These are phyloP conservation scores for Cerrena zonata DNA, from an alignment of 1,284 basidiomycete genomes.

Conservation along the genomic window DNA sequence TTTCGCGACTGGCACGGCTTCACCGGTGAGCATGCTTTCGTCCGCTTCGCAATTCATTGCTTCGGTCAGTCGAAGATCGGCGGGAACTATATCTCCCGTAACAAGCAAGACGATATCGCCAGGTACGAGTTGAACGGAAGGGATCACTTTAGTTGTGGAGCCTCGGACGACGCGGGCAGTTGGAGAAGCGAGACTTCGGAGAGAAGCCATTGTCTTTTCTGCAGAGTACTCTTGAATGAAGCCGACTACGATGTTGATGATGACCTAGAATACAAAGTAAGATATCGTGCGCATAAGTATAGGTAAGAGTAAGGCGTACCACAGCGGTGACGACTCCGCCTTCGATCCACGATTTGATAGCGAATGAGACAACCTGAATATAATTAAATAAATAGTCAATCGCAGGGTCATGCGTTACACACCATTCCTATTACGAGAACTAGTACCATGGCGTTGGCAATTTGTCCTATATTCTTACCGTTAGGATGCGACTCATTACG, in stretches of 20 bases:
- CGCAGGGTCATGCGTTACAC: too few species aligned
- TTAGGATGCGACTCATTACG: background rate
- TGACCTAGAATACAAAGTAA: too few species aligned
- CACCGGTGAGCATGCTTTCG: slow-evolving; percentile 91
- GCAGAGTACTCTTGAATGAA: slow-evolving; percentile 94
- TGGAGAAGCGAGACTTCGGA: slow-evolving; percentile 96
- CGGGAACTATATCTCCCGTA: slow-evolving; percentile 89
- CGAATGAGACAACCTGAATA: slow-evolving; percentile 9
- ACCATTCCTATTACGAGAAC: slow-evolving; percentile 12
- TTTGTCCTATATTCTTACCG: background rate
- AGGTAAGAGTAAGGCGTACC: background rate
- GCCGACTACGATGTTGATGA: slow-evolving; percentile 49
- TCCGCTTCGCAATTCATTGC: slow-evolving; percentile 87
- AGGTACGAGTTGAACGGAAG: slow-evolving; percentile 88
- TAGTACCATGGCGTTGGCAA: slow-evolving; percentile 11
- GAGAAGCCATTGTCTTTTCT: slow-evolving; percentile 88
- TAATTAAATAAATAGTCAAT: too few species aligned
- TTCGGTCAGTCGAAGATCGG: slow-evolving; percentile 79
- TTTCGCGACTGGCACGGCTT: slow-evolving; percentile 82
- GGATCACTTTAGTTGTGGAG: slow-evolving; percentile 26
- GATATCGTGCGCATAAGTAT: background rate
- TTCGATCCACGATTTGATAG: slow-evolving; percentile 14
- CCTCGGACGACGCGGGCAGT: slow-evolving; percentile 52
- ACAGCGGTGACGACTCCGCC: slow-evolving; percentile 15
- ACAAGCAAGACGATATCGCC: slow-evolving; percentile 87